Conservation (phyloP, 306 rosid genomes). For the Lablab purpureus region DNA sequence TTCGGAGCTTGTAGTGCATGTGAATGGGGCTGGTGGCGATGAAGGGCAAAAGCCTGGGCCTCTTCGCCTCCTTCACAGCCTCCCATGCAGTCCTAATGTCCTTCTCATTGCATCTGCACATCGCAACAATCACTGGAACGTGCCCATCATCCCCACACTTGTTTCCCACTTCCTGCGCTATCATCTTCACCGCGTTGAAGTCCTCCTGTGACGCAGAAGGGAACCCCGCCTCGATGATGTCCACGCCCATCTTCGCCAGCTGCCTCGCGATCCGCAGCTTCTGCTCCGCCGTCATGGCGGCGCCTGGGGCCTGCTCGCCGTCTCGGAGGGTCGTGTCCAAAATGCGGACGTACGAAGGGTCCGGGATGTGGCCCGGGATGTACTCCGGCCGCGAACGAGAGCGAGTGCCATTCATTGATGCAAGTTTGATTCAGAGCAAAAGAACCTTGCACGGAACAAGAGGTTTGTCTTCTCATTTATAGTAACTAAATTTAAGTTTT, state of each 20-base stretch:
- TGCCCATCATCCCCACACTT: background rate
- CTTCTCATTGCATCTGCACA: background rate
- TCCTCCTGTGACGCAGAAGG: background rate
- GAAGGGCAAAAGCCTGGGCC: background rate
- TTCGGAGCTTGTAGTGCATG: background rate
- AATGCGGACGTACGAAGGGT: background rate
- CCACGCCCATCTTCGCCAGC: background rate
- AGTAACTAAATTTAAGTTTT: no score
- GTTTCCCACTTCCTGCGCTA: background rate
- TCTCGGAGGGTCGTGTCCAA: background rate
- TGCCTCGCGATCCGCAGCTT: background rate
- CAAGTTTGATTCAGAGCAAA: background rate
- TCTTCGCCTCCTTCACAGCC: background rate
- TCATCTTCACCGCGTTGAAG: background rate
- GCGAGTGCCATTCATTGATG: background rate
- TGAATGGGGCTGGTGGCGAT: constrained; percentile 5
- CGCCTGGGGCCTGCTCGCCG: constrained; percentile 8
- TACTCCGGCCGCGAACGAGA: background rate
- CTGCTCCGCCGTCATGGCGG: background rate
- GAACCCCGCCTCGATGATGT: background rate
- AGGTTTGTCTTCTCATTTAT: no score
- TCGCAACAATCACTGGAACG: background rate
- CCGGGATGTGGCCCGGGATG: background rate
- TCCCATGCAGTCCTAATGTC: background rate
- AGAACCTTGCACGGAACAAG: background rate